A percentile compares a stretch with the other conserved stretches of the same genome.
phyloP scores from a whole-genome alignment of 441 rosid species.

The Heliophila coronopifolia region DNA sequence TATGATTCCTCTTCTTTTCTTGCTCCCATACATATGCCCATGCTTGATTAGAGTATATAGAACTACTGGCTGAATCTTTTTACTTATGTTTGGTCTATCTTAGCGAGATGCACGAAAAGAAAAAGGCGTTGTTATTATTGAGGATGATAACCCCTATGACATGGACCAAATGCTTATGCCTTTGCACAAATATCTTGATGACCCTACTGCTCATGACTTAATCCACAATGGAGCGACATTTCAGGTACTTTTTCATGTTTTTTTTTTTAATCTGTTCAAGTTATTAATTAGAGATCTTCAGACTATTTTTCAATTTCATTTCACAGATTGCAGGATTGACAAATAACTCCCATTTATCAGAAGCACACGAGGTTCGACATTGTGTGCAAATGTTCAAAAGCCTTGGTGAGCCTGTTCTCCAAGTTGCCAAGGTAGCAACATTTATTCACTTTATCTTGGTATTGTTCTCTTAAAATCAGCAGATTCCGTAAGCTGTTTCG shows the following conservation, averaged over 20 bases:
- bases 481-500: constrained; percentile 5
- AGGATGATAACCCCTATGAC: constrained; percentile 55
- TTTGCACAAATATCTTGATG: constrained; percentile 57
- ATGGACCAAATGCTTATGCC: constrained; percentile 83
- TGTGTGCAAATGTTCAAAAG: constrained; percentile 64
- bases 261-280: constrained; percentile 4
- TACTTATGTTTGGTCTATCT: constrained; percentile 16
- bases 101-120: constrained; percentile 65
- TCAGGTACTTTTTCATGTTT: constrained; percentile 48
- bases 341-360: constrained; percentile 67
- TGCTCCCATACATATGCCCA: constrained; percentile 5
- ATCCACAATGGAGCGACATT: constrained; percentile 95
- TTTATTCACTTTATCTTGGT: constrained; percentile 11
- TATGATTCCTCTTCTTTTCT: constrained; percentile 28
- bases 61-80: constrained; percentile 8
- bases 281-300: constrained; percentile 20
- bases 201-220: constrained; percentile 68
- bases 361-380: constrained; percentile 76
- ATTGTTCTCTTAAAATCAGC: neutral
- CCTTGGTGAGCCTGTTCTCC: constrained; percentile 72
- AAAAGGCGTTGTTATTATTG: constrained; percentile 38
- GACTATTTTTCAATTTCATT: constrained; percentile 30
- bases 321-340: constrained; percentile 91
- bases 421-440: constrained; percentile 77
- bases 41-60: constrained; percentile 1